A percentile compares a stretch with the other conserved stretches of the same genome.
Conservation (phyloP, 179 eudicot genomes). For the Beta corolliflora region DNA sequence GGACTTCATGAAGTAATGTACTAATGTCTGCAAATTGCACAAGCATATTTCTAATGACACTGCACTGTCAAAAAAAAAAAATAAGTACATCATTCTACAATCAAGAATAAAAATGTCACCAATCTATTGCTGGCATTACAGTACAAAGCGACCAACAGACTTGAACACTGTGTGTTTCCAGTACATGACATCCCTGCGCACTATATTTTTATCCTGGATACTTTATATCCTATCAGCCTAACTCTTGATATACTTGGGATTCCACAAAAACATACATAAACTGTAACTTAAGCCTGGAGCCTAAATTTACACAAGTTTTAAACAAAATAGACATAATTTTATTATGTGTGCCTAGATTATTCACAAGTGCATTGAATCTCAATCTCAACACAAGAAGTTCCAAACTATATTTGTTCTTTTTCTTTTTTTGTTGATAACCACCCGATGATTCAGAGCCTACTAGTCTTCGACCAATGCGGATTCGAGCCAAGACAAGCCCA, state of each 20-base stretch:
- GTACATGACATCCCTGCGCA: neutral
- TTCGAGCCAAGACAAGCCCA: neutral
- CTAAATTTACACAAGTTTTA: no score
- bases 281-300: neutral
- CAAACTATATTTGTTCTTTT: neutral
- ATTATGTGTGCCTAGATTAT: neutral
- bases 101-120: neutral
- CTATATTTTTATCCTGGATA: neutral
- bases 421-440: no score
- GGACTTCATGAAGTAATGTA: no score
- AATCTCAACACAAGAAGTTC: neutral
- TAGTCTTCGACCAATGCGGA: neutral
- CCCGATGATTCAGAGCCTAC: no score
- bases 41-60: neutral
- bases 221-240: slow-evolving; percentile 21
- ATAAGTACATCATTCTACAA: neutral
- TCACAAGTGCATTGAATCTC: slow-evolving; percentile 2
- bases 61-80: neutral
- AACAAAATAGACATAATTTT: neutral
- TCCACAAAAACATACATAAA: neutral
- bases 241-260: neutral
- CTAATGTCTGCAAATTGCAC: neutral
- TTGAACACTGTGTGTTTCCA: neutral
- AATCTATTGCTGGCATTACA: neutral
- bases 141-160: neutral